Evolutionary conservation across 2,329 filamentous ascomycete genomes (phyloP).

Genomic region (Claviceps africana): DNA sequence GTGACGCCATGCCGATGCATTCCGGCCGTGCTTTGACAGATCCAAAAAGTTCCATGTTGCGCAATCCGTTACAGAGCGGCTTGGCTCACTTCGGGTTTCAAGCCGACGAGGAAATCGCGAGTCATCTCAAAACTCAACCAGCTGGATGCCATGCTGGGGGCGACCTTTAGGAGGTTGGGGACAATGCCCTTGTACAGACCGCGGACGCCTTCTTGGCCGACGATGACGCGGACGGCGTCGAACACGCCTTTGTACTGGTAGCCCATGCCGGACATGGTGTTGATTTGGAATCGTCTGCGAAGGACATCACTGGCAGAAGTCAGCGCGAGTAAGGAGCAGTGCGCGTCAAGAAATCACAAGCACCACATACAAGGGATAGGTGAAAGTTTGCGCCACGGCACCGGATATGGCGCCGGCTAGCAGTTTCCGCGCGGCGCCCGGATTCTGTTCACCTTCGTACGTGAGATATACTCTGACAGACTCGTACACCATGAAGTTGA

Average conservation of each 20-base stretch:
- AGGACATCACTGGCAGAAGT: conserved; percentile 58
- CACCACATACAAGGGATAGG: conserved; percentile 78
- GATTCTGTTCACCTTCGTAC: conserved; percentile 74
- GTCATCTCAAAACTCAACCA: conserved; percentile 96
- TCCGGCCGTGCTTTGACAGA: background rate
- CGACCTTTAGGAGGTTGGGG: conserved; percentile 91
- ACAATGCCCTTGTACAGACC: conserved; percentile 94
- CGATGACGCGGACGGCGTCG: conserved; percentile 70
- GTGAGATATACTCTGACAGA: conserved; percentile 73
- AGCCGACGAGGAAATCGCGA: conserved; percentile 63
- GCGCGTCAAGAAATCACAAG: background rate
- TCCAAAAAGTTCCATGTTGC: conserved; percentile 2
- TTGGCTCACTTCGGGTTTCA: conserved; percentile 32
- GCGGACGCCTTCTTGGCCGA: conserved; percentile 66
- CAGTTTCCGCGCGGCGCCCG: conserved; percentile 65
- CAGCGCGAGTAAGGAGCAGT: conserved; percentile 8
- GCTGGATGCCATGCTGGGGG: conserved; percentile 95
- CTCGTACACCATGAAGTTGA: conserved; percentile 99
- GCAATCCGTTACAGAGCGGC: conserved; percentile 13
- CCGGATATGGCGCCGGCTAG: conserved; percentile 87
- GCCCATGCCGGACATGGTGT: conserved; percentile 97
- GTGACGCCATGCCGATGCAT: conserved; percentile 1
- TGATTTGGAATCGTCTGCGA: conserved; percentile 90
- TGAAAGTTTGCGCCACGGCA: conserved; percentile 91
- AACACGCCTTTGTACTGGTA: conserved; percentile 84